Evolutionary conservation across 306 rosid genomes (phyloP), one percentile per base, ranked within the genome.

Genomic region (Inga oerstediana): DNA sequence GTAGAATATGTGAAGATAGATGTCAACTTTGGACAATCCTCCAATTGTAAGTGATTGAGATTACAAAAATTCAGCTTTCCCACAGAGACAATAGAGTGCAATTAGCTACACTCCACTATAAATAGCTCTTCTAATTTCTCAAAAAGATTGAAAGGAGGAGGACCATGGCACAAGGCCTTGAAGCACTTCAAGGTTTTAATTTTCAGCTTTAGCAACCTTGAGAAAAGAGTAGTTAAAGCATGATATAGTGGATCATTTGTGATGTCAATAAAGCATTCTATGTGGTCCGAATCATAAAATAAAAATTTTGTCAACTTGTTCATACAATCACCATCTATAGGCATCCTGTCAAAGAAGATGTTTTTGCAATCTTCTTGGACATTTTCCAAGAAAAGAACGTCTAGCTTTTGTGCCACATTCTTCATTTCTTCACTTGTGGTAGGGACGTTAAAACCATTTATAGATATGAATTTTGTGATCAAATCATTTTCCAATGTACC

Each of bases 201-300:
- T 3, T 5, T n/a, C 22, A 77, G 9, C 39, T 39, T 77, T 10
- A 22, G 39, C 56, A 76, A 59, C 2, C 41, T 76, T 39, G 52
- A 15, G 22, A 76, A 76, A 9, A 37, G 7, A 27, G 30, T 27
- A 20, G 1, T 37, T 22, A 2, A 10, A 24, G 5, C 34, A 0
- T 54, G 68, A 52, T 8, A 17, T 13, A 1, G 20, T 7, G 73
- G 49, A 67, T 8, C 13, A 10, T 48, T 48, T 48, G 17, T 48
- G 52, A 52, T 58, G 51, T 76, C 54, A 56, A 76, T 58, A 1
- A 76, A 5, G 72, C 71, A 76, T 10, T 76, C 80, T 4, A 39
- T 59, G 27, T 22, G 19, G 10, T 41, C 8, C 11, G 45, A 76
- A 58, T 9, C 32, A 12, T 6, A 1, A 22, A 76, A 41, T 1